phyloP scores from a whole-genome alignment of 306 rosid genomes.

The Quercus berberidifolia region DNA sequence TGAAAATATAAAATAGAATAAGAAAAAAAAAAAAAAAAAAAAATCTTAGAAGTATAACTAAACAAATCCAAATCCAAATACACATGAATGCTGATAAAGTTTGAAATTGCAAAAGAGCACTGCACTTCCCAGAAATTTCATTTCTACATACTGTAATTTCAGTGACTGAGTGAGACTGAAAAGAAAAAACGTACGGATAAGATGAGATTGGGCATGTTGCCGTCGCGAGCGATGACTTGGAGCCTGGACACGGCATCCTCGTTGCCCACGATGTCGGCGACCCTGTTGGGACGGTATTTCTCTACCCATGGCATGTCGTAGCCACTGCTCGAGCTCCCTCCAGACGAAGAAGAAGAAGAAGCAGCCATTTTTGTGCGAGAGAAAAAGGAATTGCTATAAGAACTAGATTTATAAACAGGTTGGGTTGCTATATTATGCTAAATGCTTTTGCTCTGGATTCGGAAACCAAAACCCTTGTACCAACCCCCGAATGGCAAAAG shows the following conservation, averaged over 20 bases:
- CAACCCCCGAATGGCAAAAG: too few species aligned
- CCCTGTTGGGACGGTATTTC: conserved; percentile 85
- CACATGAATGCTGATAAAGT: background rate
- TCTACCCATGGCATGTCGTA: conserved; percentile 95
- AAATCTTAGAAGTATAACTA: background rate
- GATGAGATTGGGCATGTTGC: conserved; percentile 93
- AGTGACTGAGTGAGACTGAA: background rate
- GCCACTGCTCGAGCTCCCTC: conserved; percentile 16
- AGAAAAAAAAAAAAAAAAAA: background rate
- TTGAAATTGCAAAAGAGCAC: background rate
- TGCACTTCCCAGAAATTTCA: background rate
- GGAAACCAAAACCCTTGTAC: background rate
- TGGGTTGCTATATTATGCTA: background rate
- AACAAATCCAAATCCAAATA: background rate
- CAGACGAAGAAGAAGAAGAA: conserved; percentile 50
- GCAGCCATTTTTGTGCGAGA: conserved; percentile 45
- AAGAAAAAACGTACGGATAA: conserved; percentile 40
- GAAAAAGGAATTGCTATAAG: background rate
- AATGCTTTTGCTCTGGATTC: too few species aligned
- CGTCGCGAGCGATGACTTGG: conserved; percentile 91
- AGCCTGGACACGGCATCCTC: conserved; percentile 85
- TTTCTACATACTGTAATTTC: background rate
- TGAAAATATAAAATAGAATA: too few species aligned
- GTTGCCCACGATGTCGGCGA: conserved; percentile 83
- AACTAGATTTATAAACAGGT: background rate